These are phyloP conservation scores for Arthroderma uncinatum DNA, from an alignment of 2,329 filamentous ascomycete genomes.

Conservation along the genomic window DNA sequence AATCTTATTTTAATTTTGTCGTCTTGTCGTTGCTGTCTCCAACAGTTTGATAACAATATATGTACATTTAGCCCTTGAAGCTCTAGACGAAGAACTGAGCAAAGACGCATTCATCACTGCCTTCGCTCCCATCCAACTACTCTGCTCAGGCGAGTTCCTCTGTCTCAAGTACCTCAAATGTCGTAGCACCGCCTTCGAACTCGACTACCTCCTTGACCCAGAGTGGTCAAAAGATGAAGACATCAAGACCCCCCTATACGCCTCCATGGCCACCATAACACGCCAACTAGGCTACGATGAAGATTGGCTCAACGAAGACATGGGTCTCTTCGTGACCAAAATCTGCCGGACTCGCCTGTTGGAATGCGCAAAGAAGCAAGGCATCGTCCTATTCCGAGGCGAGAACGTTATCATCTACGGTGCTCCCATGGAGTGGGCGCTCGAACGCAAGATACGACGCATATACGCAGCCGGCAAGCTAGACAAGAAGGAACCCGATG, in stretches of 20 bases:
- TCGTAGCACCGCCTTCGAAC: conserved; percentile 23
- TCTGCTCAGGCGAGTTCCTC: conserved; percentile 25
- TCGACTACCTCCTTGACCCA: conserved; percentile 26
- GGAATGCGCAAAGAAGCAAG: conserved; percentile 8
- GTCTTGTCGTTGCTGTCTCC: neutral
- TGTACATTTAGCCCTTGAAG: conserved; percentile 19
- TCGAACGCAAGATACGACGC: conserved; percentile 10
- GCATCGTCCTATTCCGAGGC: conserved; percentile 11
- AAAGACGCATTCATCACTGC: conserved; percentile 23
- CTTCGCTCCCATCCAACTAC: conserved; percentile 25
- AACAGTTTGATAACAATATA: neutral
- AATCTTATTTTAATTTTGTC: neutral
- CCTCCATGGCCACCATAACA: conserved; percentile 10
- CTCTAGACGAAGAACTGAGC: conserved; percentile 24
- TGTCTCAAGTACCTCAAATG: conserved; percentile 23
- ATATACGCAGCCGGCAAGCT: conserved; percentile 3
- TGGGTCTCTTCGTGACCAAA: conserved; percentile 7
- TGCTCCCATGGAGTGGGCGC: conserved; percentile 11
- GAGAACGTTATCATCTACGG: conserved; percentile 6
- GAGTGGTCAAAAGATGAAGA: conserved; percentile 26
- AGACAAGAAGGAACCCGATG: conserved; percentile 7
- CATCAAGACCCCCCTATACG: conserved; percentile 21
- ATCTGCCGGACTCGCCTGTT: conserved; percentile 1
- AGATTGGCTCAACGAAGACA: conserved; percentile 11
- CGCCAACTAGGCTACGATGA: neutral